These are phyloP conservation scores for Luffa aegyptiaca DNA, from an alignment of 306 rosid genomes.

Conservation along the genomic window DNA sequence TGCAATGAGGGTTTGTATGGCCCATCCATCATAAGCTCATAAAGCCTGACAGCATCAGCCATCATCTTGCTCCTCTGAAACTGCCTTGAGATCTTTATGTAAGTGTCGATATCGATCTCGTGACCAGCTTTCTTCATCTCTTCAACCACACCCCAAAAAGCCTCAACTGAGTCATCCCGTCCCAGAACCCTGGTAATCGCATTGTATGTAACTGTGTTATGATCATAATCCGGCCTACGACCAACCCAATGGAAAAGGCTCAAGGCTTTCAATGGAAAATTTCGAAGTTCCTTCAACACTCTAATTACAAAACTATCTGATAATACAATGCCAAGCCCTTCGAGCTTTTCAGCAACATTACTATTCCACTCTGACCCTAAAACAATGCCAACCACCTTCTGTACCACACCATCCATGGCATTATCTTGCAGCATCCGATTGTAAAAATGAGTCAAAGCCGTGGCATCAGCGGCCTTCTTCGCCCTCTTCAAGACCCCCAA, in stretches of 20 bases:
- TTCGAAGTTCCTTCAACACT: conserved; percentile 56
- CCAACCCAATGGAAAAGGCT: conserved; percentile 61
- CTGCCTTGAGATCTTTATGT: conserved; percentile 55
- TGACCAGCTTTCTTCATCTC: conserved; percentile 51
- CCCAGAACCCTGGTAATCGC: conserved; percentile 57
- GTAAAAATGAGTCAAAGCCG: conserved; percentile 38
- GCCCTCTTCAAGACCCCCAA: conserved; percentile 21
- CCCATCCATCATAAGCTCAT: conserved; percentile 88
- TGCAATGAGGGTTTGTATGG: conserved; percentile 54
- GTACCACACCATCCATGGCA: conserved; percentile 37
- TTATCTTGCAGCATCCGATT: conserved; percentile 45
- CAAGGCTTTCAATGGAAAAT: conserved; percentile 36
- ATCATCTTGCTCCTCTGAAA: conserved; percentile 53
- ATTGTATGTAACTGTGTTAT: conserved; percentile 54
- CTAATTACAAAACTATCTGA: conserved; percentile 49
- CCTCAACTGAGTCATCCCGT: conserved; percentile 37
- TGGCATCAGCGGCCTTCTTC: conserved; percentile 42
- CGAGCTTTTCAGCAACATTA: conserved; percentile 37
- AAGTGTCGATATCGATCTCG: conserved; percentile 70
- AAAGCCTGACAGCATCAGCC: conserved; percentile 82
- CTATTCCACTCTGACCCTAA: conserved; percentile 45
- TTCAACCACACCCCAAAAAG: conserved; percentile 63
- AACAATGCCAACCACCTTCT: conserved; percentile 44
- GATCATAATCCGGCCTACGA: conserved; percentile 33
- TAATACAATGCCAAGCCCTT: conserved; percentile 24